phyloP scores from a whole-genome alignment of 768 basidiomycete species.

The Lactifluus hygrophoroides region DNA sequence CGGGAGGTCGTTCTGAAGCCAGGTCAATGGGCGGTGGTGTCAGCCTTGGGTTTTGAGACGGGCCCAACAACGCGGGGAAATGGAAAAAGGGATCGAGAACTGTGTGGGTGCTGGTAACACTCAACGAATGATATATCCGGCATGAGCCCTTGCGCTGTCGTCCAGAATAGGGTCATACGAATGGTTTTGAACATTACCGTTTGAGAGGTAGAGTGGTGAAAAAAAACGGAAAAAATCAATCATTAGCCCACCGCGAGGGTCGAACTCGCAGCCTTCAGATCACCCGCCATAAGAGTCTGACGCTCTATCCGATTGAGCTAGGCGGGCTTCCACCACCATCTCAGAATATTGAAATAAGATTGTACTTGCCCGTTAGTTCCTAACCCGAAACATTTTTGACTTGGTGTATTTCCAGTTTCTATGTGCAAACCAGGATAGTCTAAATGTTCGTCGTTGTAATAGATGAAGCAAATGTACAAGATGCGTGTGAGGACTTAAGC shows the following conservation, averaged over 20 bases:
- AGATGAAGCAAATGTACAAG: slow-evolving; percentile 7
- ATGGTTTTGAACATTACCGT: not conserved
- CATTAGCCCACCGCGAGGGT: slow-evolving; percentile 53
- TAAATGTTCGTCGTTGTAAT: not conserved
- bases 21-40: slow-evolving; percentile 24
- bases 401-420: not conserved
- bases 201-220: not conserved
- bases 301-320: slow-evolving; percentile 64
- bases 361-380: no score
- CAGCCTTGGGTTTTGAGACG: slow-evolving; percentile 22
- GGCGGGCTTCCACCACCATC: slow-evolving; percentile 37
- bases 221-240: not conserved
- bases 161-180: no score
- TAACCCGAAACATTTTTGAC: no score
- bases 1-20: slow-evolving; percentile 23
- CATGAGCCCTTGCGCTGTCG: not conserved
- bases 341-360: no score
- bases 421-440: not conserved
- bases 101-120: no score
- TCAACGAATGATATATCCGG: not conserved
- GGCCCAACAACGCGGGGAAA: slow-evolving; percentile 22
- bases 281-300: slow-evolving; percentile 44
- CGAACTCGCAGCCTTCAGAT: slow-evolving; percentile 59
- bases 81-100: slow-evolving; percentile 24
- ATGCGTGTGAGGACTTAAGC: not conserved